Evolutionary conservation across 306 rosid genomes (phyloP).

Genomic region (Citrullus mucosospermus): DNA sequence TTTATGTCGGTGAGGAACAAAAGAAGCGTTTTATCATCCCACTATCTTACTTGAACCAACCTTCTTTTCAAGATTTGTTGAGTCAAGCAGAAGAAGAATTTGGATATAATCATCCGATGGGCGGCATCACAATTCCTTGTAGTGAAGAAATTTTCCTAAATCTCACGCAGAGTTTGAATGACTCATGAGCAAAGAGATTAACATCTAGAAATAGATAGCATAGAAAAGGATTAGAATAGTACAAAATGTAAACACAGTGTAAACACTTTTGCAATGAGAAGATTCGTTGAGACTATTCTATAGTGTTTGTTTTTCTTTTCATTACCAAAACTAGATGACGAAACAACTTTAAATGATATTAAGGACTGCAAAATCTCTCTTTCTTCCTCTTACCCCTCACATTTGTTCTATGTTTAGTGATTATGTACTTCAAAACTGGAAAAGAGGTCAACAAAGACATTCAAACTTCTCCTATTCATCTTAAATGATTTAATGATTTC

Average conservation of each 20-base stretch:
- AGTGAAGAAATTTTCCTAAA: background rate
- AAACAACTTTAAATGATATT: background rate
- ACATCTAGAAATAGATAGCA: background rate
- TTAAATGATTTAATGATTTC: no score
- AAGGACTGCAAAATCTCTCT: background rate
- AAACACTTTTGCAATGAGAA: background rate
- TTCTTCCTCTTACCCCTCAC: background rate
- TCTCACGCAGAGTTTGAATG: background rate
- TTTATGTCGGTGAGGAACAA: conserved; percentile 22
- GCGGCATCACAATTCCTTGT: conserved; percentile 28
- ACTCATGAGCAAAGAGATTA: background rate
- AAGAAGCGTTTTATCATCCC: conserved; percentile 21
- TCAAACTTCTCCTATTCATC: no score
- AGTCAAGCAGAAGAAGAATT: conserved; percentile 20
- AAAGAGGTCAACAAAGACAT: background rate
- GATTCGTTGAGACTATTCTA: background rate
- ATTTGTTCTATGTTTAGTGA: background rate
- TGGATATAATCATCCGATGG: conserved; percentile 26
- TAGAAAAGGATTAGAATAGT: background rate
- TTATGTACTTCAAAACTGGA: background rate
- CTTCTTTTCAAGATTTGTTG: conserved; percentile 20
- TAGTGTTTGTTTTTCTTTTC: background rate
- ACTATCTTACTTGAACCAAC: conserved; percentile 20
- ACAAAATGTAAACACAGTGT: background rate
- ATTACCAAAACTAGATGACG: background rate